Conservation (phyloP, 2,329 filamentous ascomycete genomes). For the Colletotrichum plurivorum region DNA sequence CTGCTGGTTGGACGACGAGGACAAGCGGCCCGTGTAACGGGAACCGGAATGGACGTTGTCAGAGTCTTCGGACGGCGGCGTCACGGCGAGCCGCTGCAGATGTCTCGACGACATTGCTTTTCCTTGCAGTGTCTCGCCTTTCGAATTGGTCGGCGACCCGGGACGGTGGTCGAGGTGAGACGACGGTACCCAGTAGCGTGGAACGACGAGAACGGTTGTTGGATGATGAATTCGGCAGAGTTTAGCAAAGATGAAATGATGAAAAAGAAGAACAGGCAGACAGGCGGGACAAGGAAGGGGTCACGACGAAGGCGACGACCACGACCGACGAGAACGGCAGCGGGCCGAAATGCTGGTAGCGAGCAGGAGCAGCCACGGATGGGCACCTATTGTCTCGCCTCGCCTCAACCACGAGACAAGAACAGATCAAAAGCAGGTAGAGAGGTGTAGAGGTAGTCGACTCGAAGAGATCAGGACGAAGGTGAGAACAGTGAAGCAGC, state of each 20-base stretch:
- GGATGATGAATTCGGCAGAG: neutral
- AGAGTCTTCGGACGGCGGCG: constrained; percentile 38
- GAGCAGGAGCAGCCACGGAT: neutral
- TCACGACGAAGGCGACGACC: neutral
- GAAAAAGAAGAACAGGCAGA: neutral
- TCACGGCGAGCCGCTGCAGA: constrained; percentile 35
- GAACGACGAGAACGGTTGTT: too few species aligned
- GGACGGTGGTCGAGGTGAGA: neutral
- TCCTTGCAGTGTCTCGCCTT: neutral
- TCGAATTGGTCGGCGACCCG: neutral
- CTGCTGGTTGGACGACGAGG: constrained; percentile 29
- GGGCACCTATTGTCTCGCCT: constrained; percentile 14
- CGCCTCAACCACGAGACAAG: neutral
- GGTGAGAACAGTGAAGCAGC: neutral
- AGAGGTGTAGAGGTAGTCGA: neutral
- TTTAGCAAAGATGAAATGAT: neutral
- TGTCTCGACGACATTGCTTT: constrained; percentile 31
- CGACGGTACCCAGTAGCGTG: neutral
- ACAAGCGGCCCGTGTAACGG: constrained; percentile 27
- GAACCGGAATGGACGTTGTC: constrained; percentile 33
- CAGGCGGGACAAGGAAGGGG: neutral
- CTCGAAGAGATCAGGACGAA: too few species aligned
- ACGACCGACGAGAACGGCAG: neutral
- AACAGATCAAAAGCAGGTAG: neutral
- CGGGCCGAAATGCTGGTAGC: neutral